Conservation (phyloP, 805 yeast species). For the Wickerhamiella nectarea region DNA sequence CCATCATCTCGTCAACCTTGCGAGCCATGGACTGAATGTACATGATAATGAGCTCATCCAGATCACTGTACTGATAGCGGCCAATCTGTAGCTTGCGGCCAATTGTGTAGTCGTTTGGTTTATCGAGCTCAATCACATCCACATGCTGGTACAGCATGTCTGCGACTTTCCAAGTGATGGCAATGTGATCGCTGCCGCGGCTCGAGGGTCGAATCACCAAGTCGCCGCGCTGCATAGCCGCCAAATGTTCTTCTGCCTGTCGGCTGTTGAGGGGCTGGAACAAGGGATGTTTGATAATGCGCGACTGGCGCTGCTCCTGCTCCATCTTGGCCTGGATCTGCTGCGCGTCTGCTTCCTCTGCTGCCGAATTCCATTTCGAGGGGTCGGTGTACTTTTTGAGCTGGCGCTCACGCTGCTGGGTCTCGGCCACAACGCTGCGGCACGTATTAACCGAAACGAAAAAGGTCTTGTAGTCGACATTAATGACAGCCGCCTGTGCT, state of each 20-base stretch:
- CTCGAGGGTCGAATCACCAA: constrained; percentile 91
- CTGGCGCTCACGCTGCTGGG: constrained; percentile 27
- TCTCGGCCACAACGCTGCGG: constrained; percentile 47
- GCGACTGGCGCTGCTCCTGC: constrained; percentile 51
- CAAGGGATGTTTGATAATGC: constrained; percentile 82
- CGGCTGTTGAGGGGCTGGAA: constrained; percentile 68
- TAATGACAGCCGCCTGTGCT: constrained; percentile 64
- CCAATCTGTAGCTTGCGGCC: constrained; percentile 56
- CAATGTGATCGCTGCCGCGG: constrained; percentile 72
- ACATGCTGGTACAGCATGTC: constrained; percentile 84
- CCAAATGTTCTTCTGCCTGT: constrained; percentile 89
- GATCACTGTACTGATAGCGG: constrained; percentile 56
- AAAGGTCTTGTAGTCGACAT: constrained; percentile 60
- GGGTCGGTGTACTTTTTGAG: constrained; percentile 34
- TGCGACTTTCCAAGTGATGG: constrained; percentile 93
- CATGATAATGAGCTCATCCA: constrained; percentile 83
- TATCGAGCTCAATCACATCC: constrained; percentile 64
- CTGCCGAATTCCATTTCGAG: constrained; percentile 64
- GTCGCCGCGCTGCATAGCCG: constrained; percentile 80
- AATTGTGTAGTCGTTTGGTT: constrained; percentile 46
- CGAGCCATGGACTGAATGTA: constrained; percentile 75
- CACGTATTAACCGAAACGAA: constrained; percentile 60
- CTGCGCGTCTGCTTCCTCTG: constrained; percentile 44
- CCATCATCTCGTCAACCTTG: constrained; percentile 69
- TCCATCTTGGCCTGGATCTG: constrained; percentile 59